phyloP scores from a whole-genome alignment of 768 basidiomycete genomes.

The Leccinum subgranulosum region DNA sequence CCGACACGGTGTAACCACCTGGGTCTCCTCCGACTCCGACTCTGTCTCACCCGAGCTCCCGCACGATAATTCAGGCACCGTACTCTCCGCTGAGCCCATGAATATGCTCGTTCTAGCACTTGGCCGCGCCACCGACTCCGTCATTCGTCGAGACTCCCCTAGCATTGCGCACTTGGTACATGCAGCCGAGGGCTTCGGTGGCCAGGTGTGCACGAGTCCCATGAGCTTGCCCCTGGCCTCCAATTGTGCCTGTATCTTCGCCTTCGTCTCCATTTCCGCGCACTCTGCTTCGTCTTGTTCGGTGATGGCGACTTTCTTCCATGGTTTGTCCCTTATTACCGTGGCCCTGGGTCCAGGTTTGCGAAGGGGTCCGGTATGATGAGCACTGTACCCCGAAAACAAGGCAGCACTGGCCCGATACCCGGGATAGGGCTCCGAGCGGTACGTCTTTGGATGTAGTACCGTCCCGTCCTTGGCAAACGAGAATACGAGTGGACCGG shows the following conservation, averaged over 20 bases:
- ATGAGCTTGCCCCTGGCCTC: not conserved
- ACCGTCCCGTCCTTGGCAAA: constrained; percentile 21
- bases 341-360: not conserved
- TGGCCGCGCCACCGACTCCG: not conserved
- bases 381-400: not conserved
- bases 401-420: not conserved
- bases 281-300: constrained; percentile 27
- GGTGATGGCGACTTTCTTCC: constrained; percentile 29
- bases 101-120: not conserved
- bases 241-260: not conserved
- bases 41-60: constrained; percentile 14
- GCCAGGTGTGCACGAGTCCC: constrained; percentile 22
- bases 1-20: not conserved
- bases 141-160: not conserved
- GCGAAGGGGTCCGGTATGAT: not conserved
- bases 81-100: not conserved
- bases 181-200: constrained; percentile 10
- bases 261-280: not conserved
- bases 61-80: constrained; percentile 8
- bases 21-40: constrained; percentile 4
- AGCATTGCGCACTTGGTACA: constrained; percentile 8
- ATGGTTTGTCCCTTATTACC: constrained; percentile 14
- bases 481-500: constrained; percentile 21
- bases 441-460: constrained; percentile 1
- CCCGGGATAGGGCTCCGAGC: not conserved